phyloP scores from a whole-genome alignment of 192 early-diverging fungal species.

The Gonapodya prolifera region DNA sequence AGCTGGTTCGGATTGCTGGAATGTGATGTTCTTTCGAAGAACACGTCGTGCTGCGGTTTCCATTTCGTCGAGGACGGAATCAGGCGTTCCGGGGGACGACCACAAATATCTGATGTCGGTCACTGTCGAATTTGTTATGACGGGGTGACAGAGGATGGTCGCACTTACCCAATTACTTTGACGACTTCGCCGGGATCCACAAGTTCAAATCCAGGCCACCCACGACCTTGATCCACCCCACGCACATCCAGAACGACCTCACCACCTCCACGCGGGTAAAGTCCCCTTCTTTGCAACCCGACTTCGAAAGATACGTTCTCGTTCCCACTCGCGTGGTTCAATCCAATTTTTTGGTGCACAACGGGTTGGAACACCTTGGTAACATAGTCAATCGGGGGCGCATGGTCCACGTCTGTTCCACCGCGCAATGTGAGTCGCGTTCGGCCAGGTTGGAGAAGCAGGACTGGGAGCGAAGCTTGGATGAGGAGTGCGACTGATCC shows the following conservation, averaged over 20 bases:
- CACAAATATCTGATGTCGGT: background rate
- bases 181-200: background rate
- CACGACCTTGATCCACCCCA: background rate
- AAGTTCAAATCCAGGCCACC: background rate
- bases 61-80: background rate
- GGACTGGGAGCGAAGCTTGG: slow-evolving; percentile 1
- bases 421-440: background rate
- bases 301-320: background rate
- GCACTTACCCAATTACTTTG: background rate
- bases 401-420: background rate
- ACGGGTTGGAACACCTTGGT: background rate
- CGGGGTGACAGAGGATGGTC: background rate
- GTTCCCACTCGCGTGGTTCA: background rate
- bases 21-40: background rate
- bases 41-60: background rate
- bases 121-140: background rate
- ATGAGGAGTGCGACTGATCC: background rate
- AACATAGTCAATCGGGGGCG: background rate
- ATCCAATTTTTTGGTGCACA: background rate
- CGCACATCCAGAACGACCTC: background rate
- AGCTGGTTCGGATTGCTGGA: background rate
- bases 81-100: background rate
- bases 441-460: background rate
- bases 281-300: background rate
- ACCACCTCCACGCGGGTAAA: background rate